These are phyloP conservation scores for Trypanosoma boissoni DNA, from an alignment of 208 protist genomes.

Conservation along the genomic window DNA sequence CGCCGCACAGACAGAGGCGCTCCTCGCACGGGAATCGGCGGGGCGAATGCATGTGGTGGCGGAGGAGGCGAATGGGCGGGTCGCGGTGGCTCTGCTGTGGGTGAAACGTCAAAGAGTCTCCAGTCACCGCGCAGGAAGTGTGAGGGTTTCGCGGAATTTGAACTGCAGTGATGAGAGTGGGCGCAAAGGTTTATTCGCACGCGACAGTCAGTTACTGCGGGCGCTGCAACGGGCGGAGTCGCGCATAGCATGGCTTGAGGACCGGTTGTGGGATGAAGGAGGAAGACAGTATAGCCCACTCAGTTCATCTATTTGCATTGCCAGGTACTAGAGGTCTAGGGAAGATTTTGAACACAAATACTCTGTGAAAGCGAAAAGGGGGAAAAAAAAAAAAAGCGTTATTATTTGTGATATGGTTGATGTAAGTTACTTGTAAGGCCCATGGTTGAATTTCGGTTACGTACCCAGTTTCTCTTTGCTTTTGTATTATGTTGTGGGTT, in stretches of 20 bases:
- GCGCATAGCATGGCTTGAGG: conserved; percentile 41
- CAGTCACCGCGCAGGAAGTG: too few species aligned
- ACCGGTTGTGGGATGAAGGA: too few species aligned
- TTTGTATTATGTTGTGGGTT: conserved; percentile 4
- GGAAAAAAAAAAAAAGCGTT: conserved; percentile 6
- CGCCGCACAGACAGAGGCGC: background rate
- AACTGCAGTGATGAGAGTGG: background rate
- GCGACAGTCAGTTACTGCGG: conserved; percentile 68
- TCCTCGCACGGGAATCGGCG: conserved; percentile 9
- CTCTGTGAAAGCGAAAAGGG: too few species aligned
- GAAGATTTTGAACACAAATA: too few species aligned
- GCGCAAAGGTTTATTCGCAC: conserved; percentile 26
- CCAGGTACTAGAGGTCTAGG: too few species aligned
- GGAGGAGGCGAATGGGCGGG: conserved; percentile 8
- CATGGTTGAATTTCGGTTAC: too few species aligned
- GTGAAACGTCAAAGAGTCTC: too few species aligned
- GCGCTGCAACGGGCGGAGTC: conserved; percentile 49
- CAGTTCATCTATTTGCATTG: too few species aligned
- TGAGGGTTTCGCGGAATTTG: too few species aligned
- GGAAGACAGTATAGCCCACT: too few species aligned
- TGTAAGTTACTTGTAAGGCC: too few species aligned
- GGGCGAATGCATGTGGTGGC: conserved; percentile 13
- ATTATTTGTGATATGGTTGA: conserved; percentile 6
- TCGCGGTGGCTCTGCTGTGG: background rate
- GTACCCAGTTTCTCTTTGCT: conserved; percentile 12